Percentiles rank a stretch among this genome's conserved stretches.
phyloP scores from a whole-genome alignment of 2,329 filamentous ascomycete genomes.

The Lecanicillium sp. region DNA sequence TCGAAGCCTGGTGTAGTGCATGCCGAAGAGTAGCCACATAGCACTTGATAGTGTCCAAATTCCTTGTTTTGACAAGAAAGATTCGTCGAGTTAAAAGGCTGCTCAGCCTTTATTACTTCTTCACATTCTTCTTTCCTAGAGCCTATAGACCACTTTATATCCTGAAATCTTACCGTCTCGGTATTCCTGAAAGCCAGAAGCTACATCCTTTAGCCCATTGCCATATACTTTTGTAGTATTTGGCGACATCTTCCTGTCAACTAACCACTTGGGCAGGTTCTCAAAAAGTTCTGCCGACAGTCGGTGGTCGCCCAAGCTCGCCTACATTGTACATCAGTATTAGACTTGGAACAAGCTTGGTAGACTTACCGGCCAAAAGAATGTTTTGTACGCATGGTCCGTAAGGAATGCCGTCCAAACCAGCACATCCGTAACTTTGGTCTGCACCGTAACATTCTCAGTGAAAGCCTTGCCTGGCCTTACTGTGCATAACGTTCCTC shows the following conservation, averaged over 20 bases:
- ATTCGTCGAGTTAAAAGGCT: too few relatives aligned
- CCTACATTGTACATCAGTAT: constrained; percentile 14
- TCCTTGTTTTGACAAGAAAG: too few relatives aligned
- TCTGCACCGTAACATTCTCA: constrained; percentile 21
- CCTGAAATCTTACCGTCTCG: constrained; percentile 29
- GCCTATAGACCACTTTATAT: constrained; percentile 29
- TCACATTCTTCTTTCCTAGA: too few relatives aligned
- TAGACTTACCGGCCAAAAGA: constrained; percentile 29
- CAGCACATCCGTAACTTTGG: constrained; percentile 31
- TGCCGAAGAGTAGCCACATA: too few relatives aligned
- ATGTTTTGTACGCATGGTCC: constrained; percentile 26
- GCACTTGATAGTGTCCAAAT: too few relatives aligned
- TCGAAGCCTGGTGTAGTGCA: too few relatives aligned
- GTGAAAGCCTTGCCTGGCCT: constrained; percentile 31
- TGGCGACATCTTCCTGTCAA: constrained; percentile 24
- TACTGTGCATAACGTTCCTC: constrained; percentile 31
- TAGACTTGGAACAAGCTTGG: too few relatives aligned
- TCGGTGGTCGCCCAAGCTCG: constrained; percentile 25
- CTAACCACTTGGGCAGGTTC: constrained; percentile 24
- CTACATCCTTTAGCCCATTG: constrained; percentile 23
- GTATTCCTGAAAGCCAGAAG: constrained; percentile 27
- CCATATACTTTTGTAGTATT: constrained; percentile 21
- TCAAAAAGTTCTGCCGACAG: constrained; percentile 28
- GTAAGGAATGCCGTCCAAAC: constrained; percentile 34
- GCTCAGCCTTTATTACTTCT: too few relatives aligned